Evolutionary conservation across 2,329 filamentous ascomycete species (phyloP), one percentile per base, ranked within the genome.

Genomic region (Paraconiothyrium sp.): DNA sequence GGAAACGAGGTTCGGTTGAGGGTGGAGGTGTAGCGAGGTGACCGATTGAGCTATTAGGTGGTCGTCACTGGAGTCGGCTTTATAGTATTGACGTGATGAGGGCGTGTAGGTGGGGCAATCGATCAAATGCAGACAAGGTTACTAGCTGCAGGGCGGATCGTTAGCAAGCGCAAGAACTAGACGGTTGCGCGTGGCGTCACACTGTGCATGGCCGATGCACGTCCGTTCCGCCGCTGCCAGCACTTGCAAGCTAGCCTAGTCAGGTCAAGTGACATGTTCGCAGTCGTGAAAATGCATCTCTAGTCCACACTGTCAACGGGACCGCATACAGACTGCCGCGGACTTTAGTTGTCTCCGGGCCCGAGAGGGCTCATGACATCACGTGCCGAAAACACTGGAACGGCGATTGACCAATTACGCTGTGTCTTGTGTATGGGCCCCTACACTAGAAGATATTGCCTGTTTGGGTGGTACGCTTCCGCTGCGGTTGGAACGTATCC

Each of bases 41-140:
- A 16, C n/a, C 20, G 41, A 43, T n/a, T 43, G 41, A 16, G 14
- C 11, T 13, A 47, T 37, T 39, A 7, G 39, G 22, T 8, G 14
- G 34, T 20, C 32, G 32, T 50, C 13, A 20, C 11, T 20, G 48
- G 11, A 50, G 32, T 34, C 30, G 20, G 20, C 32, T 39, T 52
- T 52, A 52, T 52, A 52, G 14, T 13, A 22, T 39, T 37, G 32
- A 52, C 32, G 34, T 22, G 32, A 52, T 24, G 49, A 52, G 49
- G 32, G 49, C 27, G 49, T 11, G 1, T 22, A 37, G 46, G 49
- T 52, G 49, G 49, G 49, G 32, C 32, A 37, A 14, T 6, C 10
- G 14, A 22, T 22, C 49, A 4, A 39, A 39, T 39, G 34, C 49
- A 52, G 49, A 9, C 10, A 37, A 11, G 9, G 11, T 52, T 37